Base-by-base conservation (phyloP, 2,329 filamentous ascomycete genomes). In the Fusarium foetens region DNA sequence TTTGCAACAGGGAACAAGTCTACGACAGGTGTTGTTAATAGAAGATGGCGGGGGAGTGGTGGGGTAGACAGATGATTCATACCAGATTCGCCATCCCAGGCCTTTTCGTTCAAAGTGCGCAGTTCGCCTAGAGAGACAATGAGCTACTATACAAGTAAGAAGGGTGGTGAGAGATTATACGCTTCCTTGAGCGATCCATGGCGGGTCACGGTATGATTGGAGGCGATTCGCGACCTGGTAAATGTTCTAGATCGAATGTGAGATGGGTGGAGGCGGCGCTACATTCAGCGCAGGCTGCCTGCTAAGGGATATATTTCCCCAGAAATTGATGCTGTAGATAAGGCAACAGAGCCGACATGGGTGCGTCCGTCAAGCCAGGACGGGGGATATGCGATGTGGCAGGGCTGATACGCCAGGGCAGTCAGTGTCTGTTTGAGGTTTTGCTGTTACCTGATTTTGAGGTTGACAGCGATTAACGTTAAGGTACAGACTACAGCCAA, bases 21-120 rank as follows among this genome's bases (percentile, higher is more conserved):
- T 97, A 62, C 29, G 23, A 36, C 49, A 33, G 35, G 43, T 70
- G 75, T 42, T 77, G 68, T 62, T 66, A 68, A 58, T 52, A 27
- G 49, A 63, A 38, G 66, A 66, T 55, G 63, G 59, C 33, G 65
- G 71, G 48, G 65, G 41, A 46, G 63, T 68, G 63, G 60, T 63
- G 72, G 64, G 70, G 70, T 69, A 59, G 43, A 57, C 61, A 64
- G 68, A 66, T 72, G 43, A 69, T 67, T 75, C 81, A 71, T 80
- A 97, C 95, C 93, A 86, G 89, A 91, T 78, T 97, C 94, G 79
- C 94, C 95, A 80, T 92, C 88, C 96, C 96, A 99, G 70, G 92
- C 93, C 83, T 90, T 90, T 80, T 91, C 88, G 82, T 99, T 99
- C 79, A 97, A 86, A 84, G 92, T 89, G 86, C 94, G 93, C 84